Percentiles rank a stretch among this genome's conserved stretches.
Evolutionary conservation across 495 filamentous ascomycete species (phyloP).

Genomic region (Xylaria sp.): DNA sequence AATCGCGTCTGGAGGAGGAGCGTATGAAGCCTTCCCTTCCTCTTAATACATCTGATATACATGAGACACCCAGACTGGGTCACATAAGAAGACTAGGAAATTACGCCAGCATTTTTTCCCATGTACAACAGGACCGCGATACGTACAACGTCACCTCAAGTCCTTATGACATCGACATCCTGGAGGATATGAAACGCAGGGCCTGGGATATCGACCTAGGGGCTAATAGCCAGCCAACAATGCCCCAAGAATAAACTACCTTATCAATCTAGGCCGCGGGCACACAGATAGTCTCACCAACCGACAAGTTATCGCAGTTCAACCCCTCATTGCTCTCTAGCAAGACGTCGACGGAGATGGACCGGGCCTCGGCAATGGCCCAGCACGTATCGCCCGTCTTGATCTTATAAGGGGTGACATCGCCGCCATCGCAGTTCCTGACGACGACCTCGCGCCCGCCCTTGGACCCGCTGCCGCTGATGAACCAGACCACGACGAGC

Average conservation of each 20-base stretch:
- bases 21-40: background rate
- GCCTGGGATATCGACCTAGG: background rate
- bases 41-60: background rate
- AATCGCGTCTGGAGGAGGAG: background rate
- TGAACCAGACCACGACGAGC: conserved; percentile 40
- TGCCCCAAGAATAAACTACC: background rate
- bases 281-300: conserved; percentile 39
- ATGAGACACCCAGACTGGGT: background rate
- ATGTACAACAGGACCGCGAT: background rate
- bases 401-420: conserved; percentile 34
- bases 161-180: background rate
- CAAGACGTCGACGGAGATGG: conserved; percentile 38
- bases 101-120: conserved; percentile 13
- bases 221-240: background rate
- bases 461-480: conserved; percentile 28
- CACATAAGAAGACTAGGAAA: background rate
- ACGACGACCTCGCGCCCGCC: conserved; percentile 15
- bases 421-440: conserved; percentile 31
- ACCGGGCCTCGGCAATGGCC: conserved; percentile 38
- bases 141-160: background rate
- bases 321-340: conserved; percentile 36
- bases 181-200: background rate
- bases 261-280: conserved; percentile 20
- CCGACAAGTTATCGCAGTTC: conserved; percentile 38
- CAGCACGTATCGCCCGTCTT: conserved; percentile 42